A percentile compares a stretch with the other conserved stretches of the same genome.
Evolutionary conservation across 2,329 filamentous ascomycete genomes (phyloP).

Genomic region (Diplodia sapinea): DNA sequence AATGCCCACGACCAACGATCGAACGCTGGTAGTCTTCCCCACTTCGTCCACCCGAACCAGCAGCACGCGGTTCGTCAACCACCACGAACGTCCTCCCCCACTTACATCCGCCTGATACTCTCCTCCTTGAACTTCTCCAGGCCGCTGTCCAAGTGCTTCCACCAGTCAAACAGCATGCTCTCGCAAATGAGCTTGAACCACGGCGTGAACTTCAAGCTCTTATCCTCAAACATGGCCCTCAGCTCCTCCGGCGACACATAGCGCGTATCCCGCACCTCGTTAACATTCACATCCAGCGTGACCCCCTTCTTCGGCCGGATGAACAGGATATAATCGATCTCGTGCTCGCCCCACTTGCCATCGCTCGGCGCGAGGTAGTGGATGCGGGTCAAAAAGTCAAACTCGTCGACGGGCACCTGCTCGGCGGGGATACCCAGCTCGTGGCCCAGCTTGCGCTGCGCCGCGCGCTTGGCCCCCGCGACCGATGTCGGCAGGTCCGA

Average conservation of each 20-base stretch:
- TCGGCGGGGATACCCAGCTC: constrained; percentile 89
- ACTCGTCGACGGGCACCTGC: constrained; percentile 89
- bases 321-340: constrained; percentile 99
- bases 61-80: no score
- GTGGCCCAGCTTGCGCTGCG: constrained; percentile 90
- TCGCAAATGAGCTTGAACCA: constrained; percentile 99
- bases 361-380: constrained; percentile 98
- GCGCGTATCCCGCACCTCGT: constrained; percentile 84
- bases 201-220: constrained; percentile 84
- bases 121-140: constrained; percentile 87
- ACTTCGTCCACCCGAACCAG: no score
- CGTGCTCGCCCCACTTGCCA: constrained; percentile 98
- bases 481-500: constrained; percentile 79
- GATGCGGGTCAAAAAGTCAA: constrained; percentile 93
- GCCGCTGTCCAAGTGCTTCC: constrained; percentile 80
- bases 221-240: constrained; percentile 83
- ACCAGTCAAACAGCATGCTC: constrained; percentile 98
- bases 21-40: no score
- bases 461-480: constrained; percentile 86
- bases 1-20: neutral
- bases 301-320: constrained; percentile 82
- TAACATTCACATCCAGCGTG: constrained; percentile 78
- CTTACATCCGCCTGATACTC: constrained; percentile 82
- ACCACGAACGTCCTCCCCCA: neutral
- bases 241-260: constrained; percentile 85